Conservation (phyloP, 306 rosid species). For the Lathyrus oleraceus region DNA sequence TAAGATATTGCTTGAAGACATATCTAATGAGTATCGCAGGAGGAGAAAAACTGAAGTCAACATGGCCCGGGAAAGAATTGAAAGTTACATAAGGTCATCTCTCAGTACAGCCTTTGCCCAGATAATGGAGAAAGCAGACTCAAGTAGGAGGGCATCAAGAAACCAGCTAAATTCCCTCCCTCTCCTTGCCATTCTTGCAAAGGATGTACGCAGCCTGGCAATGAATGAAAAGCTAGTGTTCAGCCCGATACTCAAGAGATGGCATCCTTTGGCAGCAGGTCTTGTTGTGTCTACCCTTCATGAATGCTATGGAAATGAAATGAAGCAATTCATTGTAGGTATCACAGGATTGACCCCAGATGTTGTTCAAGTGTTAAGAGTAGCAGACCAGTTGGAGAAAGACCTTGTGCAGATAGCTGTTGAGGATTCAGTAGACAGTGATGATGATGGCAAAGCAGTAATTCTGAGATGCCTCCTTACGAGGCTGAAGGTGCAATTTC, state of each 20-base stretch:
- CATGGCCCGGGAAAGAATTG: constrained; percentile 88
- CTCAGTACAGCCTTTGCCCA: constrained; percentile 95
- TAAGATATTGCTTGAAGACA: constrained; percentile 86
- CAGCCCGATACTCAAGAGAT: constrained; percentile 88
- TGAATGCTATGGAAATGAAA: constrained; percentile 83
- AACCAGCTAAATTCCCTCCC: constrained; percentile 91
- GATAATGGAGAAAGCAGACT: constrained; percentile 97
- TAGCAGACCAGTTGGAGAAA: no score
- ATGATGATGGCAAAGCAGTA: no score
- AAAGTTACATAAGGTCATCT: constrained; percentile 93
- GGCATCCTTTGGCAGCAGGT: constrained; percentile 97
- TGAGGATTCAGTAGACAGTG: no score
- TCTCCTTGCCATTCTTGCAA: constrained; percentile 82
- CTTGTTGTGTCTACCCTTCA: constrained; percentile 98
- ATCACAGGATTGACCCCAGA: constrained; percentile 90
- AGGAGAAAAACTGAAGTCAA: constrained; percentile 86
- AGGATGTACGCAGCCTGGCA: constrained; percentile 91
- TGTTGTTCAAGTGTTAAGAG: constrained; percentile 85
- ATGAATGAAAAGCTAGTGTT: constrained; percentile 74
- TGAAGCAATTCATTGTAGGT: constrained; percentile 82
- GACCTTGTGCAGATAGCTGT: no score
- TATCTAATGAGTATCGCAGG: constrained; percentile 88
- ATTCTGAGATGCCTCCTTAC: no score
- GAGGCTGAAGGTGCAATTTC: no score
- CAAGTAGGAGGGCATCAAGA: constrained; percentile 94